These are phyloP conservation scores for Cetradonia linearis DNA, from an alignment of 495 filamentous ascomycete species.

Conservation along the genomic window DNA sequence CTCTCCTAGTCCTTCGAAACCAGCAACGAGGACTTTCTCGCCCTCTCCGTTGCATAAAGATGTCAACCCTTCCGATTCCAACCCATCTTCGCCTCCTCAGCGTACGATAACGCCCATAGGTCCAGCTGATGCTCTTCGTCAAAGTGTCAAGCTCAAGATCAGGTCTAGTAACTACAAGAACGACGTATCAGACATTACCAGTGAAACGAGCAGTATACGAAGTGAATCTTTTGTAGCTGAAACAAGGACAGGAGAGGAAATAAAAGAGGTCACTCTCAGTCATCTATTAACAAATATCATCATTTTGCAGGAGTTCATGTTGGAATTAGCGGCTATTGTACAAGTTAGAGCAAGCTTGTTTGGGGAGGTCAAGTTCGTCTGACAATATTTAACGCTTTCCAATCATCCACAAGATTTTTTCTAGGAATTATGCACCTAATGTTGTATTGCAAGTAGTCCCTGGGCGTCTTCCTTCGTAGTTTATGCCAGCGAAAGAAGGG, in stretches of 20 bases:
- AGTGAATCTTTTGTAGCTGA: constrained; percentile 28
- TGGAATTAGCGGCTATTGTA: constrained; percentile 79
- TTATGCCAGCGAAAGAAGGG: no score
- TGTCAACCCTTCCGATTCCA: constrained; percentile 9
- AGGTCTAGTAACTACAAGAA: background rate
- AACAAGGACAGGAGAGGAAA: constrained; percentile 33
- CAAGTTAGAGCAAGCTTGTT: constrained; percentile 80
- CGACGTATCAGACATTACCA: constrained; percentile 20
- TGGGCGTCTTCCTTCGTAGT: background rate
- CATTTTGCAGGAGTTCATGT: constrained; percentile 62
- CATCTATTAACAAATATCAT: constrained; percentile 69
- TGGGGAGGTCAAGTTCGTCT: constrained; percentile 59
- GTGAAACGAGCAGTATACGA: constrained; percentile 23
- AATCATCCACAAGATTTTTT: background rate
- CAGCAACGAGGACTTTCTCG: constrained; percentile 19
- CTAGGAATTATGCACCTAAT: background rate
- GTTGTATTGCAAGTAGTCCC: background rate
- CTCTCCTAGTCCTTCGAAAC: constrained; percentile 20
- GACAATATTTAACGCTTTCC: background rate
- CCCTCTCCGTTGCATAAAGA: constrained; percentile 26
- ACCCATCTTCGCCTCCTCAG: constrained; percentile 13
- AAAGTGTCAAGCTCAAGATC: constrained; percentile 17
- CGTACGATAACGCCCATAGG: constrained; percentile 12
- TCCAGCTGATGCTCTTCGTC: constrained; percentile 17
- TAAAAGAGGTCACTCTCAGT: constrained; percentile 55